Percentiles rank a stretch among this genome's conserved stretches.
Conservation (phyloP, 1,139 yeast species). For the Zygosaccharomyces pseudobailii region DNA sequence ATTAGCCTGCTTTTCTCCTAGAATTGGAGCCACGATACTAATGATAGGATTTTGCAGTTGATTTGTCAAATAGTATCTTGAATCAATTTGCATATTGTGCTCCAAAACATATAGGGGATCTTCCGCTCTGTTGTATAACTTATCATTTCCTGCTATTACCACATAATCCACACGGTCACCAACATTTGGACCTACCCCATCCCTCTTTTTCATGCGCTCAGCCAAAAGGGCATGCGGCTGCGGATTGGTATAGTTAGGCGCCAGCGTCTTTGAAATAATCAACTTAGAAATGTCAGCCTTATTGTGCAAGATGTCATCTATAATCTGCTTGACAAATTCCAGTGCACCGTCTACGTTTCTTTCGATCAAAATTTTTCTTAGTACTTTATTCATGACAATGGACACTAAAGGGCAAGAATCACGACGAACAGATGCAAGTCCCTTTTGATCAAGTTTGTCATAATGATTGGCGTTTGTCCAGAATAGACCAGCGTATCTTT, state of each 20-base stretch:
- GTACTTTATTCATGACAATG: conserved; percentile 86
- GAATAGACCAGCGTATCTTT: conserved; percentile 93
- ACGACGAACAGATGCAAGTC: conserved; percentile 96
- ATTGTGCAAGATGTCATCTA: conserved; percentile 86
- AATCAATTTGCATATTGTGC: conserved; percentile 88
- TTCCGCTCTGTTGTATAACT: conserved; percentile 92
- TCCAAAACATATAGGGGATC: conserved; percentile 93
- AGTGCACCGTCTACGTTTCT: conserved; percentile 89
- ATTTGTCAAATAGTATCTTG: conserved; percentile 88
- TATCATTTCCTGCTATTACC: conserved; percentile 80
- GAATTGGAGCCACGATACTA: conserved; percentile 91
- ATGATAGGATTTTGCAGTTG: conserved; percentile 89
- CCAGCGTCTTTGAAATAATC: conserved; percentile 89
- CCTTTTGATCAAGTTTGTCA: conserved; percentile 98
- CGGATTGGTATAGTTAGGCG: conserved; percentile 90
- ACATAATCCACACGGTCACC: conserved; percentile 99
- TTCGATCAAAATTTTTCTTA: conserved; percentile 80
- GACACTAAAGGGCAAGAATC: conserved; percentile 95
- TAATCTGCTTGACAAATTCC: conserved; percentile 75
- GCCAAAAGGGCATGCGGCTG: conserved; percentile 98
- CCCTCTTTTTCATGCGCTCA: conserved; percentile 93
- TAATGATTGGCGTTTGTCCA: conserved; percentile 90
- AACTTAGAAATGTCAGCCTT: conserved; percentile 88
- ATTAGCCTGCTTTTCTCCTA: conserved; percentile 80
- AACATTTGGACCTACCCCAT: conserved; percentile 91